These are phyloP conservation scores for Larix kaempferi DNA, from an alignment of 75 land plant species.

Conservation along the genomic window DNA sequence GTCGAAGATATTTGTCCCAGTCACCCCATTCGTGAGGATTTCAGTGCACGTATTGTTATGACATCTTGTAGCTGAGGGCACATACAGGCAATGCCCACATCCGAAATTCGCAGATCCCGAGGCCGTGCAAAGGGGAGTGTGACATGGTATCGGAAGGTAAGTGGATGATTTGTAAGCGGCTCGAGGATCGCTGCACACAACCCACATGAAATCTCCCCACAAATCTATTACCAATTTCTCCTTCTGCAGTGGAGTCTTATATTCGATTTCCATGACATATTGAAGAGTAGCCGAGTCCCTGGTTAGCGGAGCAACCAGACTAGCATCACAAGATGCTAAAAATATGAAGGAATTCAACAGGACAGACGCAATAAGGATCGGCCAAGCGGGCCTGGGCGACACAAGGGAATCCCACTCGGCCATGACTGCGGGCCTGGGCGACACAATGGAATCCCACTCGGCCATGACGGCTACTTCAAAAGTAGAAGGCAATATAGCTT, in stretches of 20 bases:
- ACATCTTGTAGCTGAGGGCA: not conserved
- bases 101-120: conserved; percentile 1
- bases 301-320: conserved; percentile 1
- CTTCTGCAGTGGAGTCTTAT: conserved; percentile 5
- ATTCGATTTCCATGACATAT: conserved; percentile 7
- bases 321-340: too few relatives aligned
- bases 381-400: too few relatives aligned
- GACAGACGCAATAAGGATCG: too few relatives aligned
- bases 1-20: too few relatives aligned
- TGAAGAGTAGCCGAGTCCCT: conserved; percentile 27
- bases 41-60: not conserved
- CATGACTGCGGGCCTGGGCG: too few relatives aligned
- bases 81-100: not conserved
- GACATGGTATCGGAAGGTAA: conserved; percentile 12
- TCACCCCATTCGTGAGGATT: too few relatives aligned
- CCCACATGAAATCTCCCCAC: conserved; percentile 21
- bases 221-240: conserved; percentile 24
- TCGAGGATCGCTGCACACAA: not conserved
- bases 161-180: conserved; percentile 10
- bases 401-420: too few relatives aligned
- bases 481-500: too few relatives aligned
- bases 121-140: conserved; percentile 16
- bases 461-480: too few relatives aligned
- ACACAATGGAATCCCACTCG: too few relatives aligned
- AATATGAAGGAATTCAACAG: too few relatives aligned